Percentiles rank a stretch among this genome's conserved stretches.
These are phyloP conservation scores for Thelonectria blattea DNA, from an alignment of 2,329 filamentous ascomycete genomes.

Conservation along the genomic window DNA sequence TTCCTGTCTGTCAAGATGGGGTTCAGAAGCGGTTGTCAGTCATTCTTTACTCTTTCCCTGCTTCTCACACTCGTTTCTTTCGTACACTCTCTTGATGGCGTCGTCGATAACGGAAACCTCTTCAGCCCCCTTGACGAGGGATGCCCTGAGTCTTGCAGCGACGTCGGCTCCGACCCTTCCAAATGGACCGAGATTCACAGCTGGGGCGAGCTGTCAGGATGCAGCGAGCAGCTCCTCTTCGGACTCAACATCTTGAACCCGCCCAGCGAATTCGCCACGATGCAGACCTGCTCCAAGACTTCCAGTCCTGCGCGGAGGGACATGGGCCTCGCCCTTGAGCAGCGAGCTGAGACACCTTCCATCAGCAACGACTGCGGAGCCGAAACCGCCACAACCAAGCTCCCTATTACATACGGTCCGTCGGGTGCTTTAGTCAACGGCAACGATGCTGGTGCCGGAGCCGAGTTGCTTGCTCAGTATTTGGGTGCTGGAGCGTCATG, in stretches of 20 bases:
- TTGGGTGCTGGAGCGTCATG: constrained; percentile 27
- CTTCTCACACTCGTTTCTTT: constrained; percentile 26
- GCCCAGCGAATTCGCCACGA: constrained; percentile 32
- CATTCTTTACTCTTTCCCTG: constrained; percentile 32
- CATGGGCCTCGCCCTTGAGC: neutral
- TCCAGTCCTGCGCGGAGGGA: constrained; percentile 19
- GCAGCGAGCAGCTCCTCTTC: constrained; percentile 31
- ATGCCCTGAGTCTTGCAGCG: constrained; percentile 30
- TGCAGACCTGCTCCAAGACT: constrained; percentile 30
- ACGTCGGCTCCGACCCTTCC: constrained; percentile 29
- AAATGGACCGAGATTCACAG: constrained; percentile 37
- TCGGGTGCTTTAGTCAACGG: constrained; percentile 21
- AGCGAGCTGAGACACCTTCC: neutral
- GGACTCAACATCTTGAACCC: constrained; percentile 32
- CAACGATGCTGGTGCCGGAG: constrained; percentile 19
- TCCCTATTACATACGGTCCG: constrained; percentile 14
- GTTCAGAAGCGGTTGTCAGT: constrained; percentile 22
- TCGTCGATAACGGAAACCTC: constrained; percentile 33
- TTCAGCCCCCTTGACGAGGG: constrained; percentile 33
- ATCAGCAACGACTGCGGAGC: constrained; percentile 33
- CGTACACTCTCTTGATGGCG: constrained; percentile 11
- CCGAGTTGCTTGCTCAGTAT: constrained; percentile 30
- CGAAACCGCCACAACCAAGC: constrained; percentile 26
- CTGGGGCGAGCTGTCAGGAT: constrained; percentile 26
- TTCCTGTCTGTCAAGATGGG: constrained; percentile 27